Evolutionary conservation across 2,329 filamentous ascomycete species (phyloP).

Genomic region (Falciphora oryzae): DNA sequence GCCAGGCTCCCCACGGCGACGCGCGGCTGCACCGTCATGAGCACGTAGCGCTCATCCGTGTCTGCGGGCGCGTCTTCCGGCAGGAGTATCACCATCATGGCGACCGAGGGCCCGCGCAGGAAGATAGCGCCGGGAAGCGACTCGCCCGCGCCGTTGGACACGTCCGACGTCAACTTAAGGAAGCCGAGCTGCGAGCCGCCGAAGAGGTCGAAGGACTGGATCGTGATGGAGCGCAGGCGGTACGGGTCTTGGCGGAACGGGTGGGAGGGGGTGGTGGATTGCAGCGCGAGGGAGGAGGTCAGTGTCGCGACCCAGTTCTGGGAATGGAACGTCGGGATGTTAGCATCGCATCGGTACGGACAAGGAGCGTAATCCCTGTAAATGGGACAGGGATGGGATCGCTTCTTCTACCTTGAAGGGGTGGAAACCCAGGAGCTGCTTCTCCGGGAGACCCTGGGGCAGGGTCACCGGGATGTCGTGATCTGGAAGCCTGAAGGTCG

Average conservation of each 20-base stretch:
- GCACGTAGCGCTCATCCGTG: conserved; percentile 45
- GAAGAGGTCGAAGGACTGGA: conserved; percentile 51
- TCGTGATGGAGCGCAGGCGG: conserved; percentile 39
- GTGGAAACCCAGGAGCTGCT: conserved; percentile 39
- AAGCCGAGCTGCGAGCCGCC: conserved; percentile 45
- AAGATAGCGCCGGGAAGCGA: conserved; percentile 49
- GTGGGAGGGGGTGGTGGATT: conserved; percentile 33
- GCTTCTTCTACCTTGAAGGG: conserved; percentile 41
- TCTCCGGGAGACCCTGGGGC: conserved; percentile 36
- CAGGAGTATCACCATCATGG: conserved; percentile 51
- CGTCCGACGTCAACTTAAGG: conserved; percentile 45
- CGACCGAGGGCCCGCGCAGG: conserved; percentile 55
- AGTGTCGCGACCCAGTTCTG: conserved; percentile 47
- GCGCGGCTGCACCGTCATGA: conserved; percentile 56
- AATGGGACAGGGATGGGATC: neutral
- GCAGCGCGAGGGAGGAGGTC: conserved; percentile 39
- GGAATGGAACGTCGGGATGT: no score
- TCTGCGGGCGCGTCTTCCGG: conserved; percentile 39
- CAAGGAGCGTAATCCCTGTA: no score
- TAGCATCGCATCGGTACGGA: neutral
- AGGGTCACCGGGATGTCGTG: conserved; percentile 37
- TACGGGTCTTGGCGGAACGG: conserved; percentile 52
- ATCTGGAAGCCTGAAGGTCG: conserved; percentile 33
- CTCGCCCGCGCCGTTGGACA: conserved; percentile 43
- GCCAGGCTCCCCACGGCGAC: conserved; percentile 48